Conservation (phyloP, 2,329 filamentous ascomycete genomes). For the Colletotrichum sp. region DNA sequence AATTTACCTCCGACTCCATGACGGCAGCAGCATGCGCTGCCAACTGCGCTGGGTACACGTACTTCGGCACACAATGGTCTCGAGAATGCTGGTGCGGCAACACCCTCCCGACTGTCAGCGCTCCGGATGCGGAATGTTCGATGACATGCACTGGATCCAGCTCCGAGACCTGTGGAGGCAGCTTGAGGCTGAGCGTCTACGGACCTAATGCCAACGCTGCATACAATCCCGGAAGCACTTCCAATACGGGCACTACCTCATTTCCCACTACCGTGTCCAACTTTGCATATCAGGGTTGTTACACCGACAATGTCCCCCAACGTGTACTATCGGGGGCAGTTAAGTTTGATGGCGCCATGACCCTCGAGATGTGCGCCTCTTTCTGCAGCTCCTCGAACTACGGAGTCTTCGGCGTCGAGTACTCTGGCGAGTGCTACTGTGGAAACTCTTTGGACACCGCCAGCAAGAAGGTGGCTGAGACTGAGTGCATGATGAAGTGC, state of each 20-base stretch:
- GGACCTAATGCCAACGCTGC: not conserved
- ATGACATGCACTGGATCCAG: constrained; percentile 44
- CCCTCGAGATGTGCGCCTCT: constrained; percentile 34
- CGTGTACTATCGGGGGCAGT: constrained; percentile 44
- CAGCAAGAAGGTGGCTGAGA: constrained; percentile 28
- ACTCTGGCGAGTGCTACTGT: constrained; percentile 42
- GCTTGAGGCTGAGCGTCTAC: constrained; percentile 40
- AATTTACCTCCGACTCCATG: constrained; percentile 35
- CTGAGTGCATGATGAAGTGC: constrained; percentile 37
- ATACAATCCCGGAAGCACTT: not conserved
- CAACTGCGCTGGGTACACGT: constrained; percentile 43
- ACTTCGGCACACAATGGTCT: constrained; percentile 52
- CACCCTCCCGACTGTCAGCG: constrained; percentile 36
- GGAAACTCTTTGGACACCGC: constrained; percentile 34
- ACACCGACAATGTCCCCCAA: not conserved
- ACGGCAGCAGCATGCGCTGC: constrained; percentile 42
- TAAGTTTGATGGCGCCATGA: constrained; percentile 45
- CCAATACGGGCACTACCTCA: not conserved
- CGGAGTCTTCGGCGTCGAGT: constrained; percentile 46
- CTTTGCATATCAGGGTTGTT: not conserved
- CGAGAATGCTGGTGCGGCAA: constrained; percentile 46
- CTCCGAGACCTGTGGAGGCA: constrained; percentile 43
- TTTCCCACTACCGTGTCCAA: not conserved
- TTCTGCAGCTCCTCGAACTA: constrained; percentile 40
- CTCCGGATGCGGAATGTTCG: constrained; percentile 35